Evolutionary conservation across 148 eudicot genomes (phyloP).

Genomic region (Bassia scoparia): DNA sequence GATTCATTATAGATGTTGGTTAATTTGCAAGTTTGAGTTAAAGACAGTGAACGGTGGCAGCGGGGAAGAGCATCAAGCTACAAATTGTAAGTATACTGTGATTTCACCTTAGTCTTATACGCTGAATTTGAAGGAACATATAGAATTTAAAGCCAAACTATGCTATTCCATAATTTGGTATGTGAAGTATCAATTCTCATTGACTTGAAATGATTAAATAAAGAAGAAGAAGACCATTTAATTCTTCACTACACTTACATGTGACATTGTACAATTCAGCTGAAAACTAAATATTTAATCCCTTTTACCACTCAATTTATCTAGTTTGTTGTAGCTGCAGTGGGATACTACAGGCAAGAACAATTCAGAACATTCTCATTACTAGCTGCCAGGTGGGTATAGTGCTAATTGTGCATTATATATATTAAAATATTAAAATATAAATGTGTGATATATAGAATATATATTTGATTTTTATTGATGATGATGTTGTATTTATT

Average conservation of each 20-base stretch:
- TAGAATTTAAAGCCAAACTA: not conserved
- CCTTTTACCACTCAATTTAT: not conserved
- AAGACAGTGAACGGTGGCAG: too few relatives aligned
- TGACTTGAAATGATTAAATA: not conserved
- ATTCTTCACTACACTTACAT: too few relatives aligned
- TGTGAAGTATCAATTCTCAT: not conserved
- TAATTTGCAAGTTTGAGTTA: too few relatives aligned
- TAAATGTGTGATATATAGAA: too few relatives aligned
- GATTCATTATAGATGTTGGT: too few relatives aligned
- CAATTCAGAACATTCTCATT: conserved; percentile 51
- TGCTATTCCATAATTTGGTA: not conserved
- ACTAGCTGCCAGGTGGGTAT: too few relatives aligned
- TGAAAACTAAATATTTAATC: too few relatives aligned
- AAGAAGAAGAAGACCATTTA: not conserved
- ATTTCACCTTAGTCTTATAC: not conserved
- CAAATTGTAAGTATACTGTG: conserved; percentile 37
- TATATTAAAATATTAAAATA: too few relatives aligned
- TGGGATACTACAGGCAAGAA: conserved; percentile 57
- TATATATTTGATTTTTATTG: too few relatives aligned
- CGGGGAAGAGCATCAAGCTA: conserved; percentile 48
- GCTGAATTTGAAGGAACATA: not conserved
- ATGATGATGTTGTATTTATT: too few relatives aligned
- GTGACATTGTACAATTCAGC: too few relatives aligned
- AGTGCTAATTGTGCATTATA: too few relatives aligned
- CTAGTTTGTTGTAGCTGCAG: conserved; percentile 18